phyloP scores from a whole-genome alignment of 345 rosid genomes.

The Draba incana region DNA sequence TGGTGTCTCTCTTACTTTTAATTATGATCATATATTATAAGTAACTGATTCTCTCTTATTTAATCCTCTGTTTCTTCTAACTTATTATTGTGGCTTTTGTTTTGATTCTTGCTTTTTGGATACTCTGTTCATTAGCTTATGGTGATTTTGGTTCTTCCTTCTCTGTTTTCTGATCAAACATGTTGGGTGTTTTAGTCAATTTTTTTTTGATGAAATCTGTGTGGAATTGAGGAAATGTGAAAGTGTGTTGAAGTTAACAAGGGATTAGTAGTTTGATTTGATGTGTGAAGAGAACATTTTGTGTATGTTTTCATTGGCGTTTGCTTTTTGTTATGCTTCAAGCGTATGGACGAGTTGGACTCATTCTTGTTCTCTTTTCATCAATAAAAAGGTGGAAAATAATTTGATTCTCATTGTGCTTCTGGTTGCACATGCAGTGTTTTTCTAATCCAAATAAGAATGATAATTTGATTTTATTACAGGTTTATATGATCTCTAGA shows the following conservation, averaged over 20 bases:
- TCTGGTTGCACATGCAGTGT: not conserved
- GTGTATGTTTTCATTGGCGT: not conserved
- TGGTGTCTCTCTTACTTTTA: conserved; percentile 19
- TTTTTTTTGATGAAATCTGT: not conserved
- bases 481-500: not conserved
- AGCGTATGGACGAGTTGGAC: conserved; percentile 3
- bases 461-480: not conserved
- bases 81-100: not conserved
- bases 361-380: not conserved
- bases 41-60: conserved; percentile 29
- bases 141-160: not conserved
- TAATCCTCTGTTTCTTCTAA: conserved; percentile 6
- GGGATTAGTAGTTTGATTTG: conserved; percentile 4
- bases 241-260: not conserved
- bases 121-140: not conserved
- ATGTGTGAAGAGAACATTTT: conserved; percentile 23
- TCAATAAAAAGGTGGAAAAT: not conserved
- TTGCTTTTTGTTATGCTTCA: not conserved
- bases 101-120: conserved; percentile 8
- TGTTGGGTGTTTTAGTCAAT: no score
- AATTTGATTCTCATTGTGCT: not conserved
- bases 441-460: not conserved
- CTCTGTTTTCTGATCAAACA: conserved; percentile 8
- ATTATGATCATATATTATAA: conserved; percentile 24
- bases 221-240: not conserved